phyloP scores from a whole-genome alignment of 2,329 filamentous ascomycete species.

The Fragosphaeria purpurea region DNA sequence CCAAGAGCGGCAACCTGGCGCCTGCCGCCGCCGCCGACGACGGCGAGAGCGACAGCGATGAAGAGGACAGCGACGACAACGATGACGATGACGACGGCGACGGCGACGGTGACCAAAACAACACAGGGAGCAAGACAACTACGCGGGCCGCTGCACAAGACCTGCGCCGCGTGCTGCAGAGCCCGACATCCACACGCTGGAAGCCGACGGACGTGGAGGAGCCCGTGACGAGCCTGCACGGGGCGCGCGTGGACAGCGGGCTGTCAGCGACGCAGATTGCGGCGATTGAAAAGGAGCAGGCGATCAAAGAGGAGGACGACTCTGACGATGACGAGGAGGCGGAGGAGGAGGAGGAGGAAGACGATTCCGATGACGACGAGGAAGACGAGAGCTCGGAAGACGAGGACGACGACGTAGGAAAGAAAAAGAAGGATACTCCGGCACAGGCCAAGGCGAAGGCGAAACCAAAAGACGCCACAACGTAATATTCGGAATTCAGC shows the following conservation, averaged over 20 bases:
- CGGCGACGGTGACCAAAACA: too few species aligned
- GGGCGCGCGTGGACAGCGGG: slow-evolving; percentile 23
- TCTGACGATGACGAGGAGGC: slow-evolving; percentile 24
- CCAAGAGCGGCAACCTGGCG: neutral
- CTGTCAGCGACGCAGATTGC: slow-evolving; percentile 28
- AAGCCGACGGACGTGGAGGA: slow-evolving; percentile 24
- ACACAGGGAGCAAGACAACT: neutral
- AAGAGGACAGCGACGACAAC: too few species aligned
- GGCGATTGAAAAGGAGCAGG: slow-evolving; percentile 28
- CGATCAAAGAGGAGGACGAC: slow-evolving; percentile 30
- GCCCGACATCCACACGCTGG: slow-evolving; percentile 28
- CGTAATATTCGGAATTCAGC: neutral
- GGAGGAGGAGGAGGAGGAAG: slow-evolving; percentile 19
- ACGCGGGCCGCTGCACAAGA: slow-evolving; percentile 12
- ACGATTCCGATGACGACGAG: slow-evolving; percentile 14
- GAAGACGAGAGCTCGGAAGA: slow-evolving; percentile 16
- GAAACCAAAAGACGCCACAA: slow-evolving; percentile 5
- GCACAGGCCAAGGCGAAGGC: slow-evolving; percentile 18
- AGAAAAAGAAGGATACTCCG: slow-evolving; percentile 20
- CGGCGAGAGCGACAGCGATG: too few species aligned
- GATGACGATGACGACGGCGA: slow-evolving; percentile 1
- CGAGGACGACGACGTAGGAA: slow-evolving; percentile 17
- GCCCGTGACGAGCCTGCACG: slow-evolving; percentile 23
- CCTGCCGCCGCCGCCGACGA: neutral
- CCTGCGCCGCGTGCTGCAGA: slow-evolving; percentile 28